Evolutionary conservation across 495 filamentous ascomycete species (phyloP), one percentile per base, ranked within the genome.

Genomic region (Penicillium turbatum): DNA sequence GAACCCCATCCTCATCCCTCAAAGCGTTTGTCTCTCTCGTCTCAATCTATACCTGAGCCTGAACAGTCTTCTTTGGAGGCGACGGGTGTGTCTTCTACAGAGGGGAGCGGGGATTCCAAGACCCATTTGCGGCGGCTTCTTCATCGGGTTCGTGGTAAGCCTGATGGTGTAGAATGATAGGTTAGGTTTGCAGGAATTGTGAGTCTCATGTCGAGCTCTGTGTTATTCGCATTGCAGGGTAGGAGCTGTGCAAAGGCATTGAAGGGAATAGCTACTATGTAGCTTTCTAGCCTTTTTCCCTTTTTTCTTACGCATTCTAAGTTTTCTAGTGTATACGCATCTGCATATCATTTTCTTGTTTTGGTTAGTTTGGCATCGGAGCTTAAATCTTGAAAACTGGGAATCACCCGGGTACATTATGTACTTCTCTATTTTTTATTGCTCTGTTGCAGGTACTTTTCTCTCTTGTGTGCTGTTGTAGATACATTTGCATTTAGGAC

Each of bases 51-150:
- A 24, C 47, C 57, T 11, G 55, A 49, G 11, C 51, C 70, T 0
- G 64, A 63, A 40, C 41, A 57, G 2, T 65, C 64, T 5, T 55
- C 59, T 9, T 30, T 62, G n/a, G 59, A 65, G 13, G 62, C 64
- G 24, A 61, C 57, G 10, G 61, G 61, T 1, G 46, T 57, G 24
- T 39, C 59, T 12, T 31, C 51, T 37, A 17, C 58, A 2, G 63
- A 65, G 11, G 24, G 35, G 26, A 42, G 17, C 6, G 65, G 56
- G 17, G 48, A 51, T 44, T 60, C 68, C 13, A 50, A 47, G 32
- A 36, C 56, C 16, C 62, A 62, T 13, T 44, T 72, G 37, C 60
- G 60, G 9, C 56, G 46, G 27, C 45, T 71, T 9, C 51, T 70
- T 31, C 53, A 24, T 38, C 60, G 65, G 34, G 60, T 54, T 9